phyloP scores from a whole-genome alignment of 169 alveolate species.

The Cryptosporidium felis region DNA sequence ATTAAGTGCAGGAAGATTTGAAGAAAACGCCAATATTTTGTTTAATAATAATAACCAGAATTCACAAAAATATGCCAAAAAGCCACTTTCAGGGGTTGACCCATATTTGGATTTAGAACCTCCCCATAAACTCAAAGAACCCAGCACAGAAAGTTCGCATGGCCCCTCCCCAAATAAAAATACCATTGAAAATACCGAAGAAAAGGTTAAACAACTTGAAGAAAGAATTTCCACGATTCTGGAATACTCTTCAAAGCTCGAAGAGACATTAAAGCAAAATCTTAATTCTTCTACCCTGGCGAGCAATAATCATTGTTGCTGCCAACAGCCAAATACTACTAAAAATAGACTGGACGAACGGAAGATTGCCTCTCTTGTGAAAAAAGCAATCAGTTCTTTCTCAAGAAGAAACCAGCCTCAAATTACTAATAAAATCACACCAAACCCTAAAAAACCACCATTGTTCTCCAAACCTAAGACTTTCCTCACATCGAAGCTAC shows the following conservation, averaged over 20 bases:
- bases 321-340: no score
- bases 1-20: not conserved
- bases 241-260: slow-evolving; percentile 34
- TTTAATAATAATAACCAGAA: no score
- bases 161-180: no score
- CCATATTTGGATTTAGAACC: no score
- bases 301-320: not conserved
- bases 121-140: no score
- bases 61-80: no score
- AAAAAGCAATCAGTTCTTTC: not conserved
- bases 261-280: not conserved
- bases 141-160: no score
- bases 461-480: not conserved
- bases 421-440: not conserved
- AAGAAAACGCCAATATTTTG: not conserved
- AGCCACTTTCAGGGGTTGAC: no score
- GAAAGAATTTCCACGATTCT: slow-evolving; percentile 12
- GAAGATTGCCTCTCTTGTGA: not conserved
- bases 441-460: not conserved
- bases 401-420: not conserved
- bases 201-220: slow-evolving; percentile 29
- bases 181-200: not conserved
- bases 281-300: not conserved
- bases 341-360: not conserved
- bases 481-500: not conserved